A percentile compares a stretch with the other conserved stretches of the same genome.
phyloP scores from a whole-genome alignment of 805 yeast genomes.

The Metschnikowia colocasiae region DNA sequence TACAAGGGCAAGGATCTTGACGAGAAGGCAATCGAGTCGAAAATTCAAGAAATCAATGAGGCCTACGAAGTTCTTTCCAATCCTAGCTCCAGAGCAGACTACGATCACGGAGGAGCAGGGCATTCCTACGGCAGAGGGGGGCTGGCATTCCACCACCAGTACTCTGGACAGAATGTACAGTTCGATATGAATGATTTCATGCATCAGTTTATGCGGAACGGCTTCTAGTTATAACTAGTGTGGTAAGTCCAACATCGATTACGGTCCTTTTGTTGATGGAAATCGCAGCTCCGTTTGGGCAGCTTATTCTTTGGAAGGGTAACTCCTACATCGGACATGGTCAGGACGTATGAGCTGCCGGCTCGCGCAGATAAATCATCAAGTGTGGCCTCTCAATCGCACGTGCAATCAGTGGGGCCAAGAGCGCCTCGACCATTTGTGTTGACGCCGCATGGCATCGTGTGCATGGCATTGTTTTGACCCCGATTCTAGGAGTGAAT shows the following conservation, averaged over 20 bases:
- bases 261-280: not conserved
- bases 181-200: constrained; percentile 18
- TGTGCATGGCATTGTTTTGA: not conserved
- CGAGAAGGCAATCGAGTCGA: constrained; percentile 66
- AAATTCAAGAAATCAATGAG: constrained; percentile 89
- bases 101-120: constrained; percentile 50
- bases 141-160: constrained; percentile 8
- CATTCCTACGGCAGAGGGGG: constrained; percentile 10
- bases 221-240: not conserved
- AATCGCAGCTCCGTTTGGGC: not conserved
- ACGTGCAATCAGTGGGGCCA: not conserved
- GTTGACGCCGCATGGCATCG: not conserved
- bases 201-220: constrained; percentile 15
- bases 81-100: constrained; percentile 57
- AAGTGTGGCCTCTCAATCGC: not conserved
- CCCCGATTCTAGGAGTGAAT: not conserved
- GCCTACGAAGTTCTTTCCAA: constrained; percentile 85
- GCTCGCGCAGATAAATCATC: not conserved
- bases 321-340: not conserved
- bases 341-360: not conserved
- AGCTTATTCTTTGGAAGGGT: not conserved
- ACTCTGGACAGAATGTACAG: constrained; percentile 5
- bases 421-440: not conserved
- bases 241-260: not conserved
- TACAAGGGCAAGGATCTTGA: constrained; percentile 63